These are phyloP conservation scores for Lepidium africanum DNA, from an alignment of 345 rosid genomes.

Conservation along the genomic window DNA sequence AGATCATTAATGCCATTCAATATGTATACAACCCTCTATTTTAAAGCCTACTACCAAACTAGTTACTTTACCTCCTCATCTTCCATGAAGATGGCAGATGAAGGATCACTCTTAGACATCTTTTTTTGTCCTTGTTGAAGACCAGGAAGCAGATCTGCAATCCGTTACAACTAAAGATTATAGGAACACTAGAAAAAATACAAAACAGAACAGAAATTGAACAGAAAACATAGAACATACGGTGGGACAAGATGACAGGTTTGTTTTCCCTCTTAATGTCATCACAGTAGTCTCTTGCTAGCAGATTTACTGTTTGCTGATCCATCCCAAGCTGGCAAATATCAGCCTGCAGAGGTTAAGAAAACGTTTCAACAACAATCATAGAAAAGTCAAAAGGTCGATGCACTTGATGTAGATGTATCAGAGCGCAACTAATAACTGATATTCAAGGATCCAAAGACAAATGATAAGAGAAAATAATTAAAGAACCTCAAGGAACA, in stretches of 20 bases:
- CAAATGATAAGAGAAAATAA: not conserved
- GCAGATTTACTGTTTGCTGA: conserved; percentile 76
- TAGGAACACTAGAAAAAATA: not conserved
- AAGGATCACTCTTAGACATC: conserved; percentile 87
- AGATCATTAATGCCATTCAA: not conserved
- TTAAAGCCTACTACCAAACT: not conserved
- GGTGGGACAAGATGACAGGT: conserved; percentile 85
- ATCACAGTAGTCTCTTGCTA: conserved; percentile 88
- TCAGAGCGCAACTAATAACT: not conserved
- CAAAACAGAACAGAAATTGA: not conserved
- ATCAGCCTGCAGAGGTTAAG: conserved; percentile 56
- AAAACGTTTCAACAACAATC: not conserved
- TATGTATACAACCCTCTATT: not conserved
- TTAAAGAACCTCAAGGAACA: conserved; percentile 68
- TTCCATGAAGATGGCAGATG: conserved; percentile 85
- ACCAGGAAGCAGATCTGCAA: conserved; percentile 88
- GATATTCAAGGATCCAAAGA: not conserved
- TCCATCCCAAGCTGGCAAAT: conserved; percentile 96
- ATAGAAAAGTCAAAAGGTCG: not conserved
- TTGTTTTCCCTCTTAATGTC: conserved; percentile 74
- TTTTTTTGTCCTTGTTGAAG: conserved; percentile 87
- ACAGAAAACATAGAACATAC: conserved; percentile 29
- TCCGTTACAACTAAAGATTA: not conserved
- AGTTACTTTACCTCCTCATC: conserved; percentile 65
- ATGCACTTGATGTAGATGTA: not conserved